Evolutionary conservation across 176 grass and related monocot genomes (phyloP).

Genomic region (Eragrostis curvula): DNA sequence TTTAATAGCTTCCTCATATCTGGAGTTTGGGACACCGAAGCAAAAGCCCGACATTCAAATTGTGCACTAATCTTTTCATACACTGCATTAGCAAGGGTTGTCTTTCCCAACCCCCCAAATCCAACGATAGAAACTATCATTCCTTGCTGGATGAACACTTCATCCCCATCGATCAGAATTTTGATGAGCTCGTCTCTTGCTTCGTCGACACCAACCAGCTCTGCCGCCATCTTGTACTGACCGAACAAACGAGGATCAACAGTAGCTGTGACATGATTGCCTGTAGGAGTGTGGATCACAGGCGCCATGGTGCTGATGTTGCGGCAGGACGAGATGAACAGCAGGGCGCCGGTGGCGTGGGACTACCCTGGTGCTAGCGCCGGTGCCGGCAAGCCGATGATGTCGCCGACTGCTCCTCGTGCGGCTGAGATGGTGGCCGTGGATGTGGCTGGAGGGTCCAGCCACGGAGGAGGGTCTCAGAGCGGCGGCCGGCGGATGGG

Average conservation of each 20-base stretch:
- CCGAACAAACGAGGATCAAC: background rate
- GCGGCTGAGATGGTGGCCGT: constrained; percentile 7
- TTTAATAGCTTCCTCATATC: background rate
- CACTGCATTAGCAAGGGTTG: background rate
- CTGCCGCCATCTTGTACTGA: background rate
- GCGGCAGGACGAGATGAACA: constrained; percentile 31
- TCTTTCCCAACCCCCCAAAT: background rate
- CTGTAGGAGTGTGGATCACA: constrained; percentile 37
- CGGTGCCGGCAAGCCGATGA: background rate
- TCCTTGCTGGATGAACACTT: background rate
- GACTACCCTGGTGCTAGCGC: constrained; percentile 9
- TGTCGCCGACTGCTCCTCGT: background rate
- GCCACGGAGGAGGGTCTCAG: no score
- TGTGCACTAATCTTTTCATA: background rate
- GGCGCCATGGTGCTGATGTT: constrained; percentile 49
- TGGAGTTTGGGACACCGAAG: background rate
- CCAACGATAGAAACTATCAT: constrained; percentile 9
- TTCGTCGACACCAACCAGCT: background rate
- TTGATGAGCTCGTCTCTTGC: background rate
- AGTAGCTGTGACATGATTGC: background rate
- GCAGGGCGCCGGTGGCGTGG: constrained; percentile 5
- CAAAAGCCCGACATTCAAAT: background rate
- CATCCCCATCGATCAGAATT: background rate
- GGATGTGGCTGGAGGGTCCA: background rate
- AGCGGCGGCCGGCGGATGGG: no score